These are phyloP conservation scores for Botrytis medusae DNA, from an alignment of 2,329 filamentous ascomycete genomes.

Conservation along the genomic window DNA sequence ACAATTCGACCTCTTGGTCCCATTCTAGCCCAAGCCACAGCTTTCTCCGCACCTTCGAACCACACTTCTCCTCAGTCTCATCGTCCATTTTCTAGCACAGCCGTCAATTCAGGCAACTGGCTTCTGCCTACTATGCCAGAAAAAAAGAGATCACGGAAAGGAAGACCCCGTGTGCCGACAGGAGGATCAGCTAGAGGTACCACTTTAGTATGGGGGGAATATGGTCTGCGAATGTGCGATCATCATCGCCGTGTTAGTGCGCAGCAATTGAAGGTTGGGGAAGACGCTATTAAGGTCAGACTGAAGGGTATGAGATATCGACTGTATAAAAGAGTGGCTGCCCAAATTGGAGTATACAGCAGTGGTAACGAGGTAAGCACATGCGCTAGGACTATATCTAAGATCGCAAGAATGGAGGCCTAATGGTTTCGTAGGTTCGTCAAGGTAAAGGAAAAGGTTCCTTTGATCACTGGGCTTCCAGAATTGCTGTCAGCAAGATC, in stretches of 20 bases:
- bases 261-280: constrained; percentile 81
- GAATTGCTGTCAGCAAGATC: constrained; percentile 86
- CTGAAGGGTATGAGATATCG: constrained; percentile 90
- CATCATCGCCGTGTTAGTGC: constrained; percentile 90
- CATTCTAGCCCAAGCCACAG: constrained; percentile 24
- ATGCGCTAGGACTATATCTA: neutral
- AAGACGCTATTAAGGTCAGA: constrained; percentile 87
- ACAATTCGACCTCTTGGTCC: constrained; percentile 35
- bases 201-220: constrained; percentile 95
- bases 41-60: constrained; percentile 34
- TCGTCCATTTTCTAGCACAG: constrained; percentile 72
- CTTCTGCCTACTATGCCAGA: constrained; percentile 78
- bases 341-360: constrained; percentile 92
- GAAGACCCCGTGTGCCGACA: constrained; percentile 81
- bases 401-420: neutral
- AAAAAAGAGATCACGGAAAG: constrained; percentile 85
- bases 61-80: constrained; percentile 46
- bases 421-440: constrained; percentile 59
- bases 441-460: constrained; percentile 99
- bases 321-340: constrained; percentile 85
- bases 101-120: constrained; percentile 65
- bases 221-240: constrained; percentile 89
- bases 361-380: constrained; percentile 80
- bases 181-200: constrained; percentile 91
- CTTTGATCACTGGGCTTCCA: constrained; percentile 93